A percentile compares a stretch with the other conserved stretches of the same genome.
These are phyloP conservation scores for Angophora floribunda DNA, from an alignment of 345 rosid genomes.

Conservation along the genomic window DNA sequence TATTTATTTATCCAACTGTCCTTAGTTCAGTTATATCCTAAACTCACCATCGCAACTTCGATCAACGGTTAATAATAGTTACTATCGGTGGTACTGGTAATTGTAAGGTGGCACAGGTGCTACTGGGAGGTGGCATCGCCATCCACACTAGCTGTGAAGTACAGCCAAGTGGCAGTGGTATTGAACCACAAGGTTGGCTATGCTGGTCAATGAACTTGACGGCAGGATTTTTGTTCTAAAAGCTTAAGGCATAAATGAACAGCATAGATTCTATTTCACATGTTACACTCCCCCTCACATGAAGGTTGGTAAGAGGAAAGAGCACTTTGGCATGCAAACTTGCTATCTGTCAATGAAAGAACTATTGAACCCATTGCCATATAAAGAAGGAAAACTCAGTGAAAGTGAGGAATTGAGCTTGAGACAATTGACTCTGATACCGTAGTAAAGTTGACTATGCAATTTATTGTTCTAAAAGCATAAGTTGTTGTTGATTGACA, in stretches of 20 bases:
- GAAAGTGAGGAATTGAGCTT: background rate
- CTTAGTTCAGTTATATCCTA: background rate
- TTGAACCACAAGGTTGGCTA: background rate
- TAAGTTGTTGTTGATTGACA: background rate
- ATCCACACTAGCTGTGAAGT: background rate
- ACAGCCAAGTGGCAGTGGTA: background rate
- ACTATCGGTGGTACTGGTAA: background rate
- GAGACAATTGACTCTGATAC: background rate
- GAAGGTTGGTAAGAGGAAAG: background rate
- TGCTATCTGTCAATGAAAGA: background rate
- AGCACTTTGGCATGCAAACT: background rate
- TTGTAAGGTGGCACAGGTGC: background rate
- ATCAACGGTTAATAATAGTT: background rate
- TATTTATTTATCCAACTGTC: background rate
- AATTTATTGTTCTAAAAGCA: background rate
- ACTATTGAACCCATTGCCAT: background rate
- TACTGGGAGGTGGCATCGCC: background rate
- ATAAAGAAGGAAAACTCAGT: background rate
- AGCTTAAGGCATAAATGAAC: background rate
- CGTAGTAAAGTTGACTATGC: background rate
- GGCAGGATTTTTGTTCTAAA: background rate
- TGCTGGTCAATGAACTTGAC: background rate
- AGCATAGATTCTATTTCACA: background rate
- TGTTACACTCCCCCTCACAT: background rate
- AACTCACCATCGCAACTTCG: background rate